phyloP scores from a whole-genome alignment of 2,329 filamentous ascomycete species.

The Elsinoe batatas region DNA sequence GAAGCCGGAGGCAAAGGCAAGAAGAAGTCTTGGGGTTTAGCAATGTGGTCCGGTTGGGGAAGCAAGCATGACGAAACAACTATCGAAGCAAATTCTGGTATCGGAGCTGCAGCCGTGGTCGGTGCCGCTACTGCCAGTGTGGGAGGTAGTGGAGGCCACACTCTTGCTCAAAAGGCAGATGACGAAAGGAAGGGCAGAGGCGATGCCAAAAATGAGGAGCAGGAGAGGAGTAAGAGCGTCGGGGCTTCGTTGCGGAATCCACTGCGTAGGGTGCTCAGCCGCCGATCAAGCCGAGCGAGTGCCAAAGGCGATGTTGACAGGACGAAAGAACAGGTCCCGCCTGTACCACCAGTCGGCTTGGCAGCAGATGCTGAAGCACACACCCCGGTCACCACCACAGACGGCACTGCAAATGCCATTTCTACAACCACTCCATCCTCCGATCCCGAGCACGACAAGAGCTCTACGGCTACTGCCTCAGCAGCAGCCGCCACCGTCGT shows the following conservation, averaged over 20 bases:
- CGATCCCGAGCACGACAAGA: not conserved
- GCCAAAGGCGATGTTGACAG: not conserved
- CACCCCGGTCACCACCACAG: no score
- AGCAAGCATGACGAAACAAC: slow-evolving; percentile 78
- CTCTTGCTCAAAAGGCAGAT: not conserved
- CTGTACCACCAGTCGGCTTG: not conserved
- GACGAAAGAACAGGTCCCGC: slow-evolving; percentile 1
- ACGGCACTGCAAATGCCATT: no score
- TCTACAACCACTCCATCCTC: no score
- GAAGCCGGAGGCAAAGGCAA: slow-evolving; percentile 32
- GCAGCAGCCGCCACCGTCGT: slow-evolving; percentile 41
- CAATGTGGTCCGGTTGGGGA: slow-evolving; percentile 79
- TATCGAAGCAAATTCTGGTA: slow-evolving; percentile 34
- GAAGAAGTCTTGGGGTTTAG: slow-evolving; percentile 61
- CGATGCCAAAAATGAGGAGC: not conserved
- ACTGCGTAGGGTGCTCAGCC: not conserved
- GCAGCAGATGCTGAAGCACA: not conserved
- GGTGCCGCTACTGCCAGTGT: slow-evolving; percentile 9
- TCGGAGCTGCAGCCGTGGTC: slow-evolving; percentile 5
- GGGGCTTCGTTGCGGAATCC: not conserved
- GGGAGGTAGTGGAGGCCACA: not conserved
- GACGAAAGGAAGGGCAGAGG: not conserved
- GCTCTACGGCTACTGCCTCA: slow-evolving; percentile 45
- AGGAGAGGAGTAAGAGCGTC: slow-evolving; percentile 6
- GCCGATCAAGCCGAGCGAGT: not conserved